phyloP scores from a whole-genome alignment of 2,329 filamentous ascomycete genomes.

The Pseudogymnoascus sp. region DNA sequence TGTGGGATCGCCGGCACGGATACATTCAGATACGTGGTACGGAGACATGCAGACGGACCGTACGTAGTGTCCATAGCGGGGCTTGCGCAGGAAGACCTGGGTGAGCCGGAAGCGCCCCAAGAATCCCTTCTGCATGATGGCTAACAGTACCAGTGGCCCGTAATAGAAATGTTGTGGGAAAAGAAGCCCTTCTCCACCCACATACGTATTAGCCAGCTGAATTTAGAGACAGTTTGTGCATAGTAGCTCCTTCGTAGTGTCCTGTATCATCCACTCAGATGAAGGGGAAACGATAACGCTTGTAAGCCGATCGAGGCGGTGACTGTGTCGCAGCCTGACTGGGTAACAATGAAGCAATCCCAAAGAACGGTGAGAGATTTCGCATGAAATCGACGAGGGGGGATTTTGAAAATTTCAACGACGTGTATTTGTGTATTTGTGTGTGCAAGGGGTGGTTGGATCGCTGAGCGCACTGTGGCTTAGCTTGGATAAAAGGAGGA shows the following conservation, averaged over 20 bases:
- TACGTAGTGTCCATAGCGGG: constrained; percentile 5
- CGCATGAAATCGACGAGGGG: constrained; percentile 4
- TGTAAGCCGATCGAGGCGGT: constrained; percentile 8
- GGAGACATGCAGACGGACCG: constrained; percentile 8
- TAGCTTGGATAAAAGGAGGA: constrained; percentile 5
- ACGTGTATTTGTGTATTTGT: not conserved
- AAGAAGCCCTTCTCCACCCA: constrained; percentile 7
- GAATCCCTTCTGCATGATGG: constrained; percentile 2
- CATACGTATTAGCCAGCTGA: constrained; percentile 6
- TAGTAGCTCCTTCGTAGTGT: not conserved
- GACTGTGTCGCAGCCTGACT: constrained; percentile 7
- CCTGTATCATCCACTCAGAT: not conserved
- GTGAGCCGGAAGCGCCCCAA: constrained; percentile 6
- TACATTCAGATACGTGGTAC: constrained; percentile 4
- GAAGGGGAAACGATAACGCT: constrained; percentile 1
- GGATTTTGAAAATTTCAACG: constrained; percentile 3
- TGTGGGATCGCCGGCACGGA: constrained; percentile 2
- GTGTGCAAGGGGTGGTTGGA: constrained; percentile 1
- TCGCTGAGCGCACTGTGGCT: constrained; percentile 4
- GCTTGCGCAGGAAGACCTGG: not conserved
- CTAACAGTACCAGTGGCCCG: not conserved
- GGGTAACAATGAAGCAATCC: constrained; percentile 7
- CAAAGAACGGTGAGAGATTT: constrained; percentile 5
- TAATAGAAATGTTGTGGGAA: constrained; percentile 5
- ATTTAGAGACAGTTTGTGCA: not conserved